Base-by-base conservation (phyloP, 192 early-diverging fungal species). In the Coemansia umbellata region DNA sequence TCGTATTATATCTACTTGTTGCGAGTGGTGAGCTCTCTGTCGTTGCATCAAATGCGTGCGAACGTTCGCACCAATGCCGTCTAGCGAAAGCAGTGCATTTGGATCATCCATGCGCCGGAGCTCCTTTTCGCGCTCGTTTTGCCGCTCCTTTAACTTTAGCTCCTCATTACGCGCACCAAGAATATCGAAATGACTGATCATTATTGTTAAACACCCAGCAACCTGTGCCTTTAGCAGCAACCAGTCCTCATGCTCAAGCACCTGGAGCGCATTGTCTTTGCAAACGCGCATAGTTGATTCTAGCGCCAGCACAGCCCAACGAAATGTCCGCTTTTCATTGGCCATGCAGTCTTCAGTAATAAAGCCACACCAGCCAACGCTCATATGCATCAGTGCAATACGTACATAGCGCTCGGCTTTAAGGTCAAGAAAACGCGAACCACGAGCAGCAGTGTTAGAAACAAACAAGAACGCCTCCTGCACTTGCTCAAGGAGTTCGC, bases 361-460 rank as follows among this genome's bases (percentile, higher is more conserved):
- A 58, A 94, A 94, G 41, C 85, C 84, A 43, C 88, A 84, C 92
- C 92, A 94, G 37, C 89, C 85, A n/a, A 90, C 88, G 10, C 87
- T 80, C 47, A 94, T 79, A 3, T 79, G 79, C 15, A 88, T 62
- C 28, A 94, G 65, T 21, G 83, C 83, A 41, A 86, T 37, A 32
- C 88, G 84, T 44, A 89, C 67, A 21, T 81, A 80, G 0, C 78
- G 63, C 36, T 86, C 78, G 17, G 76, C 71, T 30, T 66, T 74
- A 10, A 80, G 63, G 36, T 85, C 86, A 31, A 90, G 48, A 33
- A 83, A 81, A 49, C 76, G 74, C 19, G 85, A 53, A 0, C 79
- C 78, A 15, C 82, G 80, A 37, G 80, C 66, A 11, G 87, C 85
- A 37, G 89, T 87, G 57, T 69, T 68, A 22, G 66, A 74, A 22